A percentile compares a stretch with the other conserved stretches of the same genome.
These are phyloP conservation scores for Naganishia albida DNA, from an alignment of 1,284 basidiomycete genomes.

Conservation along the genomic window DNA sequence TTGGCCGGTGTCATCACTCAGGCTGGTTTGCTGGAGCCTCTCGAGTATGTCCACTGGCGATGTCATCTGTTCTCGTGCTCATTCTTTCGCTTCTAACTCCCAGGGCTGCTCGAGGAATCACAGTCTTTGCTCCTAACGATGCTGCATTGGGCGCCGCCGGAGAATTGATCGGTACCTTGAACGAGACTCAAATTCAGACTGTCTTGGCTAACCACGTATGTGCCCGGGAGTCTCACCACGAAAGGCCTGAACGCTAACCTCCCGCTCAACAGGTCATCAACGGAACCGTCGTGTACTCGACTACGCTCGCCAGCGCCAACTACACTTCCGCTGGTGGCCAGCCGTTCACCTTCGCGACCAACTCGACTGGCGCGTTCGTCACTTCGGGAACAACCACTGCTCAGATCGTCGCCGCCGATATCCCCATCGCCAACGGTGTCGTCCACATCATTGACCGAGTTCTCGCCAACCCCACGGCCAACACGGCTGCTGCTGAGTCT, in stretches of 20 bases:
- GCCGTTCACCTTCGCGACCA: constrained; percentile 60
- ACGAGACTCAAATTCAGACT: constrained; percentile 57
- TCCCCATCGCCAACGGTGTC: constrained; percentile 71
- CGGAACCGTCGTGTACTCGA: constrained; percentile 68
- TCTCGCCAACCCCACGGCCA: constrained; percentile 60
- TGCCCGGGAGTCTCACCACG: constrained; percentile 37
- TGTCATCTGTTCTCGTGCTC: background rate
- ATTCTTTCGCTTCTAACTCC: too few relatives aligned
- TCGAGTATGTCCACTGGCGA: constrained; percentile 43
- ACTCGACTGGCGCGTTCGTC: constrained; percentile 66
- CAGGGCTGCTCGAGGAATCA: constrained; percentile 60
- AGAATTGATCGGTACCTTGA: constrained; percentile 54
- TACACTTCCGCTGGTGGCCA: constrained; percentile 66
- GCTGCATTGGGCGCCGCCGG: constrained; percentile 57
- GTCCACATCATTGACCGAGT: constrained; percentile 69
- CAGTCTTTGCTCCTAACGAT: constrained; percentile 68
- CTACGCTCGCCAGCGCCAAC: constrained; percentile 55
- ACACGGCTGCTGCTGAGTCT: constrained; percentile 61
- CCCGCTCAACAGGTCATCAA: constrained; percentile 62
- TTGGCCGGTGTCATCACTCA: constrained; percentile 50
- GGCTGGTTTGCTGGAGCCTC: constrained; percentile 53
- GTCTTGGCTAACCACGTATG: constrained; percentile 66
- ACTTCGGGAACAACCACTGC: constrained; percentile 61
- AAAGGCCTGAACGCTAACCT: background rate
- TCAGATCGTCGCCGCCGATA: constrained; percentile 64